Conservation (phyloP, 2,329 filamentous ascomycete genomes). For the Daldinia sp. region DNA sequence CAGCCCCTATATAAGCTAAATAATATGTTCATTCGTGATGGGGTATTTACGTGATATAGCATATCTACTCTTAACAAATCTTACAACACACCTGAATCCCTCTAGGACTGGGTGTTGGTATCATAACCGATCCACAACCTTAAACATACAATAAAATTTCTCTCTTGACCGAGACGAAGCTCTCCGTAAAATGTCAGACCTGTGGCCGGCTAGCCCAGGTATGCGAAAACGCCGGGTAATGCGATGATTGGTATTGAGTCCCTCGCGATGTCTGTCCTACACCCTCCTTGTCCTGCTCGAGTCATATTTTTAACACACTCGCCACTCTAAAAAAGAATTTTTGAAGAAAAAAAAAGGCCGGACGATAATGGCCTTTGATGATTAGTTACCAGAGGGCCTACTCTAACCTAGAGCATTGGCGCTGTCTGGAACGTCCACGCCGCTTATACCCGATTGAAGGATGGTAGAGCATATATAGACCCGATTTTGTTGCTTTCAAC, state of each 20-base stretch:
- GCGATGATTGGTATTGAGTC: slow-evolving; percentile 15
- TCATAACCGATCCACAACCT: slow-evolving; percentile 13
- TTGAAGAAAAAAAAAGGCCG: not conserved
- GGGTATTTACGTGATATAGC: slow-evolving; percentile 33
- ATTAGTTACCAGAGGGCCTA: not conserved
- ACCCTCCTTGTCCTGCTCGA: slow-evolving; percentile 11
- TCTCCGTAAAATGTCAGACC: slow-evolving; percentile 19
- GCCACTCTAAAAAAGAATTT: slow-evolving; percentile 5
- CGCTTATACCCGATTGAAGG: not conserved
- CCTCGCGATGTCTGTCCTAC: slow-evolving; percentile 9
- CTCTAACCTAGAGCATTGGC: not conserved
- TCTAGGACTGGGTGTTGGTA: slow-evolving; percentile 18
- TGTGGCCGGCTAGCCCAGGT: slow-evolving; percentile 15
- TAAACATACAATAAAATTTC: slow-evolving; percentile 18
- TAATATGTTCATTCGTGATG: slow-evolving; percentile 28
- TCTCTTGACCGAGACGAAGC: slow-evolving; percentile 12
- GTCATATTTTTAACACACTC: slow-evolving; percentile 12
- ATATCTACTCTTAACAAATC: slow-evolving; percentile 27
- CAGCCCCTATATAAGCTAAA: not conserved
- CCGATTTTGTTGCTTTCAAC: not conserved
- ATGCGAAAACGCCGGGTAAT: slow-evolving; percentile 34
- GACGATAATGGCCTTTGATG: not conserved
- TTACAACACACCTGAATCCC: slow-evolving; percentile 6
- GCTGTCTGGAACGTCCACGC: not conserved
- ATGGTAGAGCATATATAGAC: not conserved